Evolutionary conservation across 2,329 filamentous ascomycete species (phyloP), one percentile per base, ranked within the genome.

Genomic region (Penicillium glabrum): DNA sequence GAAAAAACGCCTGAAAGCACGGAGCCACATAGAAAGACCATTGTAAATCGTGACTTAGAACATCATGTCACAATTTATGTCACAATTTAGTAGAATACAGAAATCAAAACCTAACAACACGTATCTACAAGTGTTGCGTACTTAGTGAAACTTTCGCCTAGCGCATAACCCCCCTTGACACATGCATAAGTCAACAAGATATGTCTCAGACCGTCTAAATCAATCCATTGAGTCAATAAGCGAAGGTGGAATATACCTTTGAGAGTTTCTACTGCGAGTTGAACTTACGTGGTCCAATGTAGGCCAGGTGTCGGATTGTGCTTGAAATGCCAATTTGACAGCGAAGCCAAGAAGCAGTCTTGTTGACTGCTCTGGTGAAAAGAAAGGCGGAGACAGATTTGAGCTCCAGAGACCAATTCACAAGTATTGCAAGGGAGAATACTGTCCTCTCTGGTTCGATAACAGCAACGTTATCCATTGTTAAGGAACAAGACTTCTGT

Each of bases 271-370:
- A 31, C 29, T 14, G 11, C 29, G 3, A 13, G 29, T 33, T 33
- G 13, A 16, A 56, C 54, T 19, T 52, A 56, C 48, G 54, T 33
- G 54, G 54, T 9, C 54, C 54, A 52, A 56, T 52, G 31, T 56
- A 56, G 6, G 48, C 54, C 14, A 56, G 43, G 7, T 49, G 48
- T 13, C 5, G 54, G 37, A 52, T 16, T 13, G 9, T 26, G 11
- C 47, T 44, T 5, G 48, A 33, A 8, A 35, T 56, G 21, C 49
- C 54, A 48, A 56, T 14, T 11, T 56, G 48, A 35, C 31, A 26
- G 1, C 27, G 35, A 9, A 56, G 43, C 54, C 54, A 56, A 44
- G 44, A 52, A 16, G 54, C 49, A 45, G 54, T 52, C 35, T 48
- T 52, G 21, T 56, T 49, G 1, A 56, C 54, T 52, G 54, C 54